Percentiles rank a stretch among this genome's conserved stretches.
phyloP scores from a whole-genome alignment of 2,329 filamentous ascomycete species.

The Clonostachys byssicola region DNA sequence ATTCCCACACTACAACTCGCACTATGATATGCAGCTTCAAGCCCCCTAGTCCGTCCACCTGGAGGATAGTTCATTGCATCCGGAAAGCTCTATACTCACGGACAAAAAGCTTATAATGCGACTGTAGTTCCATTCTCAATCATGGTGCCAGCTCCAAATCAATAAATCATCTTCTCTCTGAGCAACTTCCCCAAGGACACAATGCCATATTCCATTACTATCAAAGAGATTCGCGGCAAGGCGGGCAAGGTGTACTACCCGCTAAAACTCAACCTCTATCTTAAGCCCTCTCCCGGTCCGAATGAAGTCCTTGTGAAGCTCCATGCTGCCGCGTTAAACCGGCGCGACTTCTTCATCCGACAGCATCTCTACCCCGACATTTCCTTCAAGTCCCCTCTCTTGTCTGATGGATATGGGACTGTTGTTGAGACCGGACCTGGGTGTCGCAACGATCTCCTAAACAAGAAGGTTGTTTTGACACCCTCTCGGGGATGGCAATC shows the following conservation, averaged over 20 bases:
- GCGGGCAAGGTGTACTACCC: slow-evolving; percentile 87
- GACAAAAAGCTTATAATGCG: too few species aligned
- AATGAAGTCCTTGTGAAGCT: slow-evolving; percentile 73
- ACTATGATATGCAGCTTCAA: too few species aligned
- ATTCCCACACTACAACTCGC: too few species aligned
- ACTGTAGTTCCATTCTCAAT: too few species aligned
- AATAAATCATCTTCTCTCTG: too few species aligned
- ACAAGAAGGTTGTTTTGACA: slow-evolving; percentile 73
- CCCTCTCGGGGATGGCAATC: slow-evolving; percentile 76
- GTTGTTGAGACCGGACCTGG: slow-evolving; percentile 61
- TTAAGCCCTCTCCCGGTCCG: slow-evolving; percentile 60
- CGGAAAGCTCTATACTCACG: too few species aligned
- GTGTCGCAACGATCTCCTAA: slow-evolving; percentile 25
- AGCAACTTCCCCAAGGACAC: too few species aligned
- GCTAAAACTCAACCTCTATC: slow-evolving; percentile 37
- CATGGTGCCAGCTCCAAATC: too few species aligned
- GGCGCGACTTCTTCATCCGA: slow-evolving; percentile 91
- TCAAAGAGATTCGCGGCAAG: slow-evolving; percentile 70
- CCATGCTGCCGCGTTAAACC: slow-evolving; percentile 81
- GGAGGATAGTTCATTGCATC: too few species aligned
- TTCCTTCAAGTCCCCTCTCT: slow-evolving; percentile 72
- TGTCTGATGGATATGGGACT: slow-evolving; percentile 77
- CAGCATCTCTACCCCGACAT: slow-evolving; percentile 87
- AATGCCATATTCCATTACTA: slow-evolving; percentile 31
- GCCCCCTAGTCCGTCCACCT: too few species aligned